A percentile compares a stretch with the other conserved stretches of the same genome.
Evolutionary conservation across 306 rosid species (phyloP).

Genomic region (Begonia peltatifolia): DNA sequence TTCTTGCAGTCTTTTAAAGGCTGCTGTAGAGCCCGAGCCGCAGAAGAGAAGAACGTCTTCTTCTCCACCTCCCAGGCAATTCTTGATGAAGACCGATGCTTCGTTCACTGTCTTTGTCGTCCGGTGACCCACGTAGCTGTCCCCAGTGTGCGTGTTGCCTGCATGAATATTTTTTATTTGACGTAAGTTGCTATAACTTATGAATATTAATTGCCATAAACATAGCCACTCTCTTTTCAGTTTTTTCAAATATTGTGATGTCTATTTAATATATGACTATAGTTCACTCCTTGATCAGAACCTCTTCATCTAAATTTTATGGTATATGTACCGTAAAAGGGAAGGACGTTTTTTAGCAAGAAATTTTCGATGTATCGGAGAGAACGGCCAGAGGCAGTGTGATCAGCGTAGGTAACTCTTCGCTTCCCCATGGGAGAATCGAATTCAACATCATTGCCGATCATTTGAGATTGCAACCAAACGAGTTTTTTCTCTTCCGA

Average conservation of each 20-base stretch:
- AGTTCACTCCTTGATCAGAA: no score
- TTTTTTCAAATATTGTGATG: no score
- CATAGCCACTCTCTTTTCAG: no score
- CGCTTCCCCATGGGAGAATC: slow-evolving; percentile 51
- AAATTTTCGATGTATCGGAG: slow-evolving; percentile 48
- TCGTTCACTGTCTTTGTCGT: slow-evolving; percentile 55
- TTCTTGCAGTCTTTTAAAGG: slow-evolving; percentile 75
- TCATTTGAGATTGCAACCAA: slow-evolving; percentile 53
- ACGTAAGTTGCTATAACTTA: no score
- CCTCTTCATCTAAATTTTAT: no score
- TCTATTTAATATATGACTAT: no score
- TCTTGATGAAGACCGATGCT: slow-evolving; percentile 43
- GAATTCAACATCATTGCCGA: slow-evolving; percentile 35
- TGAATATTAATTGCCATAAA: no score
- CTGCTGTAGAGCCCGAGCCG: slow-evolving; percentile 73
- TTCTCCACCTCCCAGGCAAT: slow-evolving; percentile 50
- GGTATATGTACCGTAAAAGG: slow-evolving; percentile 41
- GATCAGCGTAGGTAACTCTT: slow-evolving; percentile 59
- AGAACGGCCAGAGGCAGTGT: slow-evolving; percentile 75
- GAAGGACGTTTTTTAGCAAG: slow-evolving; percentile 50
- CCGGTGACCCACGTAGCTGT: slow-evolving; percentile 56
- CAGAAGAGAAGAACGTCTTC: slow-evolving; percentile 52
- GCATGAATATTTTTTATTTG: not conserved
- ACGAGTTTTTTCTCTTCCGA: not conserved
- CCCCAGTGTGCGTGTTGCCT: slow-evolving; percentile 74